Conservation (phyloP, 192 early-diverging fungal species). For the Rhizophlyctis rosea region DNA sequence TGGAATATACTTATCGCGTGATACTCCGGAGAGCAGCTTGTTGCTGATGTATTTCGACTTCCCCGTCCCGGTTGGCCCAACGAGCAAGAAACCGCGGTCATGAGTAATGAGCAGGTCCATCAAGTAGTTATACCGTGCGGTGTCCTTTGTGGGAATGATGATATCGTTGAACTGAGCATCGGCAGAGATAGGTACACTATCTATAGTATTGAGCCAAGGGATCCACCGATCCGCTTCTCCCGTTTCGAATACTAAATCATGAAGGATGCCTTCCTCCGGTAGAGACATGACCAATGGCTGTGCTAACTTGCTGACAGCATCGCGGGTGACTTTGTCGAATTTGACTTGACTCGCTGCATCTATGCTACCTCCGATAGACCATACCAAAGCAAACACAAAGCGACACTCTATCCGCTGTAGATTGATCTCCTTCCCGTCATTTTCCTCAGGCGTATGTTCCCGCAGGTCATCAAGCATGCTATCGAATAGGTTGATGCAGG, state of each 20-base stretch:
- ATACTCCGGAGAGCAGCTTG: slow-evolving; percentile 49
- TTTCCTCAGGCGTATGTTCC: slow-evolving; percentile 26
- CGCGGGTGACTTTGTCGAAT: slow-evolving; percentile 41
- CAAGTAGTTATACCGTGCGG: slow-evolving; percentile 58
- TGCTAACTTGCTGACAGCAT: slow-evolving; percentile 11
- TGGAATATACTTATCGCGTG: slow-evolving; percentile 51
- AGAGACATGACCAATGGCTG: slow-evolving; percentile 24
- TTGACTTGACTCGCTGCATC: slow-evolving; percentile 49
- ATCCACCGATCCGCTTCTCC: slow-evolving; percentile 41
- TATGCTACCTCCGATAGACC: slow-evolving; percentile 58
- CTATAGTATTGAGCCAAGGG: slow-evolving; percentile 53
- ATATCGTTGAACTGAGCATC: slow-evolving; percentile 59
- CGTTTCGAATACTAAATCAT: slow-evolving; percentile 52
- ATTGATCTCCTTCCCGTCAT: slow-evolving; percentile 2
- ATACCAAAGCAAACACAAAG: slow-evolving; percentile 52
- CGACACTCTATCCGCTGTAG: slow-evolving; percentile 37
- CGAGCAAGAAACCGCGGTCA: slow-evolving; percentile 46
- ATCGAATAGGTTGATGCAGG: slow-evolving; percentile 47
- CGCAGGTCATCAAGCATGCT: slow-evolving; percentile 44
- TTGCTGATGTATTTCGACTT: slow-evolving; percentile 61
- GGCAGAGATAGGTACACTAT: slow-evolving; percentile 36
- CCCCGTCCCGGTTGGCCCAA: slow-evolving; percentile 62
- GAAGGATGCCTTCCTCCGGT: slow-evolving; percentile 44
- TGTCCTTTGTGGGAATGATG: slow-evolving; percentile 61
- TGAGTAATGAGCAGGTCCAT: slow-evolving; percentile 57